A percentile compares a stretch with the other conserved stretches of the same genome.
These are phyloP conservation scores for Tripterygium wilfordii DNA, from an alignment of 177 flowering plant species.

Conservation along the genomic window DNA sequence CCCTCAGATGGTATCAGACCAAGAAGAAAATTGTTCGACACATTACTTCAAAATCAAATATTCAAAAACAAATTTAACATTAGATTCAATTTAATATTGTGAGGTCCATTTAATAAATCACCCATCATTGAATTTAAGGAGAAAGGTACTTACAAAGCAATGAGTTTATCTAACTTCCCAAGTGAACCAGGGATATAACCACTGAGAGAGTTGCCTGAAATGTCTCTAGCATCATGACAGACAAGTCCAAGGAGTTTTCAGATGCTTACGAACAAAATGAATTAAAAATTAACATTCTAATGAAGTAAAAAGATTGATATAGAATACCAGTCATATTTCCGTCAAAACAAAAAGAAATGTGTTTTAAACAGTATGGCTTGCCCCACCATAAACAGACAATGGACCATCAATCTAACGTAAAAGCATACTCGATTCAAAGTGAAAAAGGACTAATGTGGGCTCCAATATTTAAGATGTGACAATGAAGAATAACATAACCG, in stretches of 20 bases:
- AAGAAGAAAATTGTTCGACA: conserved; percentile 69
- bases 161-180: conserved; percentile 62
- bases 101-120: not conserved
- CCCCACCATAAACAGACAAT: no score
- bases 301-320: no score
- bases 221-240: conserved; percentile 43
- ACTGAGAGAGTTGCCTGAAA: conserved; percentile 85
- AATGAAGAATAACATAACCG: no score
- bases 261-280: no score
- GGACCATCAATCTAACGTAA: no score
- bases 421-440: no score
- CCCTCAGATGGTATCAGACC: conserved; percentile 81
- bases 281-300: no score
- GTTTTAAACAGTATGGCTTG: no score
- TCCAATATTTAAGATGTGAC: no score
- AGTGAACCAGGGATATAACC: conserved; percentile 80
- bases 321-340: no score
- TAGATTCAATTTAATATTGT: not conserved
- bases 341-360: no score
- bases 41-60: conserved; percentile 45
- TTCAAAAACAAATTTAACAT: not conserved
- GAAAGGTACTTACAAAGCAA: conserved; percentile 50
- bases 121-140: not conserved
- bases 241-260: conserved; percentile 1
- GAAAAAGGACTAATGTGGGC: no score